These are phyloP conservation scores for Penicillium palitans DNA, from an alignment of 2,329 filamentous ascomycete genomes.

Conservation along the genomic window DNA sequence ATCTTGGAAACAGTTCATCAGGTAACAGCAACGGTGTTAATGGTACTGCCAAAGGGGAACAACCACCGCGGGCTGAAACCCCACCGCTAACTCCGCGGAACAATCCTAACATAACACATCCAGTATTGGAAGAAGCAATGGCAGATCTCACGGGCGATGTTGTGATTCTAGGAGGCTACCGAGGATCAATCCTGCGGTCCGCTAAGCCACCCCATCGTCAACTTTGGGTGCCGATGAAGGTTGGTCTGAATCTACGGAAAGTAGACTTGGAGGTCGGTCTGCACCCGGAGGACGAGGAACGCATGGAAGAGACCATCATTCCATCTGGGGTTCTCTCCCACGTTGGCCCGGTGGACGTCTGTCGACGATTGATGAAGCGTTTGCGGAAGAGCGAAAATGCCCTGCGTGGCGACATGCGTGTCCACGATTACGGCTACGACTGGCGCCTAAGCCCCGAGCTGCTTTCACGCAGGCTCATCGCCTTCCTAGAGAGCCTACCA, in stretches of 20 bases:
- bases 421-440: slow-evolving; percentile 93
- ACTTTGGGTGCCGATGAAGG: slow-evolving; percentile 90
- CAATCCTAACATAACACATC: slow-evolving; percentile 37
- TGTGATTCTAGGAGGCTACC: slow-evolving; percentile 85
- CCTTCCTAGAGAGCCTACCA: slow-evolving; percentile 71
- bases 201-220: slow-evolving; percentile 80
- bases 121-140: slow-evolving; percentile 60
- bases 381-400: slow-evolving; percentile 73
- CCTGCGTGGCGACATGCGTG: slow-evolving; percentile 66
- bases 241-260: slow-evolving; percentile 86
- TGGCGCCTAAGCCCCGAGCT: slow-evolving; percentile 84
- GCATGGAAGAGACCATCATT: slow-evolving; percentile 79
- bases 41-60: slow-evolving; percentile 14
- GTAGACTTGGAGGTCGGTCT: slow-evolving; percentile 88
- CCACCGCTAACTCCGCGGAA: slow-evolving; percentile 22
- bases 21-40: slow-evolving; percentile 12
- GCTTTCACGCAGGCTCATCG: slow-evolving; percentile 68
- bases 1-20: slow-evolving; percentile 24
- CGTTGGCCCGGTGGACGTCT: slow-evolving; percentile 89
- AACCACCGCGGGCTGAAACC: slow-evolving; percentile 5
- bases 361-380: slow-evolving; percentile 75
- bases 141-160: slow-evolving; percentile 77
- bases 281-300: slow-evolving; percentile 76
- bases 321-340: slow-evolving; percentile 86
- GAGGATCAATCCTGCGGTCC: slow-evolving; percentile 84